A percentile compares a stretch with the other conserved stretches of the same genome.
Conservation (phyloP, 169 alveolate genomes). For the Eimeria zaria region DNA sequence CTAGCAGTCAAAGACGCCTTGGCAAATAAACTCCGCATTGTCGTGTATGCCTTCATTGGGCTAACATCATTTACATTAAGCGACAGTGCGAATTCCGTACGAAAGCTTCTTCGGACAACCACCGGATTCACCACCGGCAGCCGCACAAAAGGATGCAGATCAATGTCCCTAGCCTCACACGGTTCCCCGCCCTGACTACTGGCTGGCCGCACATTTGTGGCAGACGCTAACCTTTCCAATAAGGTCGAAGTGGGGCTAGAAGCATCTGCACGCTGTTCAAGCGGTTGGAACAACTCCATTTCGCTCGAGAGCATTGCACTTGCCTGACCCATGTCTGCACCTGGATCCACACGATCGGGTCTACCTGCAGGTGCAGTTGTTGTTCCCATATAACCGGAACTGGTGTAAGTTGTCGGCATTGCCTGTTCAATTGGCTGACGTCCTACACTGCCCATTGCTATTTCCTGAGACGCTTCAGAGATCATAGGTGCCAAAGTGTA, state of each 20-base stretch:
- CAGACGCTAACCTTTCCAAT: background rate
- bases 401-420: background rate
- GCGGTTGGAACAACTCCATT: background rate
- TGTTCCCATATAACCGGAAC: background rate
- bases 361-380: background rate
- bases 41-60: background rate
- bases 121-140: background rate
- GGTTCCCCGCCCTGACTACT: background rate
- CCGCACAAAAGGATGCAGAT: slow-evolving; percentile 28
- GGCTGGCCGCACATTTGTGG: background rate
- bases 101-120: background rate
- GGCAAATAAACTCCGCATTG: background rate
- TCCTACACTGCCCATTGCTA: background rate
- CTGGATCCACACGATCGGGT: background rate
- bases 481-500: background rate
- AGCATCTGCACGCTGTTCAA: background rate
- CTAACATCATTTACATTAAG: too few species aligned
- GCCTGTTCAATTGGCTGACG: background rate
- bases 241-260: too few species aligned
- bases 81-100: background rate
- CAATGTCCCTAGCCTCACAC: background rate
- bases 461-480: background rate
- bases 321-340: background rate
- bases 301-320: background rate
- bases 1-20: background rate